Conservation (phyloP, 2,329 filamentous ascomycete genomes). For the Sarocladium brachiariae region DNA sequence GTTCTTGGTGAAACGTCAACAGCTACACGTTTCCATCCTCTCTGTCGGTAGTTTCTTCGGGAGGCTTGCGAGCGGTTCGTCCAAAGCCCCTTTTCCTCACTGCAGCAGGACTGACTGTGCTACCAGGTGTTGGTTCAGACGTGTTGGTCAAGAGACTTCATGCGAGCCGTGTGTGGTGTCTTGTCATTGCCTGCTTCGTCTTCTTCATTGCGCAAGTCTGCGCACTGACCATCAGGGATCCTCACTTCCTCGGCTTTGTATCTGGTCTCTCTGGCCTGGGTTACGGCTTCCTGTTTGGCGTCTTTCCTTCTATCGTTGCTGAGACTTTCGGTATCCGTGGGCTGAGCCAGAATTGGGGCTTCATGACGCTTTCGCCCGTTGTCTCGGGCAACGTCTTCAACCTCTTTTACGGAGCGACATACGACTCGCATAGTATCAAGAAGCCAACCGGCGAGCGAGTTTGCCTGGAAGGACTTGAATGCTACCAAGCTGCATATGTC, state of each 20-base stretch:
- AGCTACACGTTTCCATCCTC: conserved; percentile 91
- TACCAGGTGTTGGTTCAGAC: conserved; percentile 76
- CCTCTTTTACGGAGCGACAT: conserved; percentile 77
- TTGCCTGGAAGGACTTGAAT: conserved; percentile 71
- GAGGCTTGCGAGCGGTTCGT: conserved; percentile 63
- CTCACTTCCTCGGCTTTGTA: conserved; percentile 67
- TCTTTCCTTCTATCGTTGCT: conserved; percentile 82
- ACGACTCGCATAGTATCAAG: conserved; percentile 69
- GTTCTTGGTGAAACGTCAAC: conserved; percentile 74
- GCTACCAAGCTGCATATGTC: conserved; percentile 75
- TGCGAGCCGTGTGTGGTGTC: conserved; percentile 84
- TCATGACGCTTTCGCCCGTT: conserved; percentile 85
- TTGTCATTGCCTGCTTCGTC: conserved; percentile 68
- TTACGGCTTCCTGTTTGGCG: conserved; percentile 91
- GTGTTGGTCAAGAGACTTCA: conserved; percentile 74
- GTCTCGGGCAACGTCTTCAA: conserved; percentile 90
- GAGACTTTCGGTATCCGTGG: conserved; percentile 88
- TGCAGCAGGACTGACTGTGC: conserved; percentile 13
- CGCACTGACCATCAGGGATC: conserved; percentile 69
- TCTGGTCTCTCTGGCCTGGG: conserved; percentile 80
- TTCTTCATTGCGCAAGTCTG: conserved; percentile 75
- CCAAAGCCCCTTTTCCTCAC: background rate
- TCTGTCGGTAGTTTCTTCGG: conserved; percentile 82
- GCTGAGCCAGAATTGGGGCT: conserved; percentile 91
- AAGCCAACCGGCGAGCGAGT: conserved; percentile 62